Conservation (phyloP, 805 yeast genomes). For the Lipomyces sp. region DNA sequence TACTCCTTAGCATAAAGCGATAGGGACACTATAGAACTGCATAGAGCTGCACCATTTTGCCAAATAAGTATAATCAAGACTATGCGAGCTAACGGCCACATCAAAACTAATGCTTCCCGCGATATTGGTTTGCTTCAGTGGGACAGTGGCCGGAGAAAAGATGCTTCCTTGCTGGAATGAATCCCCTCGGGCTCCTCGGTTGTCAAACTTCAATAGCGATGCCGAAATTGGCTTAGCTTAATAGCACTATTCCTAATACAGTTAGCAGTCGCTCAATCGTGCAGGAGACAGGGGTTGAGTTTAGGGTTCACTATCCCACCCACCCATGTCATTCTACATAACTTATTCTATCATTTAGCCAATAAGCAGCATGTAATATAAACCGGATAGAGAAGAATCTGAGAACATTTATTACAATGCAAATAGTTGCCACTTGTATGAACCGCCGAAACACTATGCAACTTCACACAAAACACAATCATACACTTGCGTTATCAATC, state of each 20-base stretch:
- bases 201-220: no score
- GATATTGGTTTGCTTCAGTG: neutral
- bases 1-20: constrained; percentile 3
- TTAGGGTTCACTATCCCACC: no score
- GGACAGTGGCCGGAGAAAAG: neutral
- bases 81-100: neutral
- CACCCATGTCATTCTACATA: neutral
- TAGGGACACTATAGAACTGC: constrained; percentile 1
- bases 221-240: no score
- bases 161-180: neutral
- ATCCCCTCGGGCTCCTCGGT: neutral
- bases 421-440: neutral
- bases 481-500: neutral
- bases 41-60: neutral
- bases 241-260: no score
- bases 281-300: no score
- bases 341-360: neutral
- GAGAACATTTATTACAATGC: constrained; percentile 2
- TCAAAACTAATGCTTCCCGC: neutral
- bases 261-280: no score
- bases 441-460: neutral
- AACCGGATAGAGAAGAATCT: neutral
- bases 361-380: neutral
- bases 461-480: neutral
- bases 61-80: neutral